Evolutionary conservation across 108 stramenopile species (phyloP).

Genomic region (Ochromonas danica): DNA sequence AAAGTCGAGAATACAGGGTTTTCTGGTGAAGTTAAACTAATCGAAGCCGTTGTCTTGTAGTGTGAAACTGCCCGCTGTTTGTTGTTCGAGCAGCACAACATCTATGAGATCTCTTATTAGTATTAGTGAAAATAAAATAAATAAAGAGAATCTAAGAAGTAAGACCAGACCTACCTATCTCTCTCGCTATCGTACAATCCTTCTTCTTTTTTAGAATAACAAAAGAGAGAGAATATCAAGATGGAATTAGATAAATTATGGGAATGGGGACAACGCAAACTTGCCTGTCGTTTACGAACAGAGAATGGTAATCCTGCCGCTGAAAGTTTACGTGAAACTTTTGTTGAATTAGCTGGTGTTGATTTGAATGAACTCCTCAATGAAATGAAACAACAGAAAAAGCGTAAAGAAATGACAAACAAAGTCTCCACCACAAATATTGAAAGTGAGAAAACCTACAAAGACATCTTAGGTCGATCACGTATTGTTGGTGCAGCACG

Average conservation of each 20-base stretch:
- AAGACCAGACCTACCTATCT: no score
- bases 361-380: slow-evolving; percentile 40
- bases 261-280: slow-evolving; percentile 53
- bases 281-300: slow-evolving; percentile 49
- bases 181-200: no score
- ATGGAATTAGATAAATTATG: slow-evolving; percentile 57
- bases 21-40: no score
- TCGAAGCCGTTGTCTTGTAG: no score
- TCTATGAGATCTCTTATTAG: no score
- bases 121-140: no score
- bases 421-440: slow-evolving; percentile 40
- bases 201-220: no score
- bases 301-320: slow-evolving; percentile 58
- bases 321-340: slow-evolving; percentile 50
- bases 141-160: no score
- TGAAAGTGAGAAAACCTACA: slow-evolving; percentile 8
- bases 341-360: slow-evolving; percentile 46
- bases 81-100: no score
- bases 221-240: no score
- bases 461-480: background rate
- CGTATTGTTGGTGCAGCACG: background rate
- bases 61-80: no score
- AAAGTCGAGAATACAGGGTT: no score
- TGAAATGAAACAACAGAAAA: slow-evolving; percentile 44
- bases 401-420: slow-evolving; percentile 37